Evolutionary conservation across 371 early-diverging fungal genomes (phyloP), one percentile per base, ranked within the genome.

Genomic region (Entomophthora muscae): DNA sequence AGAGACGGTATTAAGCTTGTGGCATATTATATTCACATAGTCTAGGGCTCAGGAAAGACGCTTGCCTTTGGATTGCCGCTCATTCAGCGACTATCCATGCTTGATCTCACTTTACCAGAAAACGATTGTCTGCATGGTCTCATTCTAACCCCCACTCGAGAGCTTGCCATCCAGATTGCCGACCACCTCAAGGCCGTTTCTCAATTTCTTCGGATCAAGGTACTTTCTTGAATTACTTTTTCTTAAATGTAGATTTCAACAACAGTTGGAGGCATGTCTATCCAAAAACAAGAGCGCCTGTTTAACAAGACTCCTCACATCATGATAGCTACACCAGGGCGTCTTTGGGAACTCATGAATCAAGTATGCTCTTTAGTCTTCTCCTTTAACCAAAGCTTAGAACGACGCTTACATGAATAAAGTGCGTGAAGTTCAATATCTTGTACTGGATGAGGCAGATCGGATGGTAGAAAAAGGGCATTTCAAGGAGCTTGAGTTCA

Each of bases 361-460:
- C 81, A 84, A 66, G 84, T 78, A 64, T 73, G 74, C 21, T 66
- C 24, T 12, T 24, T 5, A 13, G 17, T 22, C 27, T 3, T 26
- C 59, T 21, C 53, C 2, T 26, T 31, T 51, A 12, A 13, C n/a
- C n/a, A 10, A 7, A 1, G 61, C n/a, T n/a, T 71, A 77, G 76
- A 79, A 74, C 69, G 80, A 77, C 12, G 65, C 69, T 27, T 75
- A 78, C 72, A 70, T 77, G 70, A 73, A 76, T 53, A 54, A 70
- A 70, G 60, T 83, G 76, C 66, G 82, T 74, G 67, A 76, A 13
- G 70, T 83, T 54, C 74, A 72, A 32, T 88, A 81, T 66, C 66
- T 97, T 61, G 91, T 95, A 0, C 71, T 98, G 53, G 99, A 99
- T 77, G 99, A 99, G 75, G 98, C 98, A 1, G 99, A 99, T 75